phyloP scores from a whole-genome alignment of 345 rosid genomes.

The Reutealis trisperma region DNA sequence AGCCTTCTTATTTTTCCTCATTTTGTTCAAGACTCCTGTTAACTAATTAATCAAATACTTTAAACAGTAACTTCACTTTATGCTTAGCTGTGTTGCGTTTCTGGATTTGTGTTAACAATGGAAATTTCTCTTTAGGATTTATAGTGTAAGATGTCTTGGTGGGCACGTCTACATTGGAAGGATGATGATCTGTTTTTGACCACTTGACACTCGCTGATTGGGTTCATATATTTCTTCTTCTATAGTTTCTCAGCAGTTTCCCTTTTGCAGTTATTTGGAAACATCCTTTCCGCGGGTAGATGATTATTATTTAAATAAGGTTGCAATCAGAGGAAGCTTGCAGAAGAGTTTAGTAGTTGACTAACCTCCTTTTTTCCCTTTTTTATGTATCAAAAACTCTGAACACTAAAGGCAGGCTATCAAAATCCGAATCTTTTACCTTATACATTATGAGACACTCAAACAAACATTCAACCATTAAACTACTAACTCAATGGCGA shows the following conservation, averaged over 20 bases:
- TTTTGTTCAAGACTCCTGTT: conserved; percentile 2
- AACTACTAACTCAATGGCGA: no score
- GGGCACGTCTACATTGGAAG: not conserved
- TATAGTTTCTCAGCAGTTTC: not conserved
- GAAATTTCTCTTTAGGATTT: not conserved
- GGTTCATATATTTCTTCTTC: not conserved
- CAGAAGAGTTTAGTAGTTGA: no score
- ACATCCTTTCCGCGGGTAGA: not conserved
- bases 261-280: not conserved
- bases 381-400: no score
- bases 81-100: no score
- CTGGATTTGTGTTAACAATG: not conserved
- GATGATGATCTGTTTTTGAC: not conserved
- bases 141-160: not conserved
- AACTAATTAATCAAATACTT: not conserved
- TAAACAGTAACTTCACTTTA: no score
- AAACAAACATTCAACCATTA: no score
- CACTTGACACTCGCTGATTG: not conserved
- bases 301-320: no score
- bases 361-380: no score
- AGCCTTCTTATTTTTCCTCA: conserved; percentile 10
- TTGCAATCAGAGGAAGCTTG: no score
- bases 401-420: no score
- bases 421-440: no score
- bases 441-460: no score